Conservation (phyloP, 305 asterid species). For the Withania somnifera region DNA sequence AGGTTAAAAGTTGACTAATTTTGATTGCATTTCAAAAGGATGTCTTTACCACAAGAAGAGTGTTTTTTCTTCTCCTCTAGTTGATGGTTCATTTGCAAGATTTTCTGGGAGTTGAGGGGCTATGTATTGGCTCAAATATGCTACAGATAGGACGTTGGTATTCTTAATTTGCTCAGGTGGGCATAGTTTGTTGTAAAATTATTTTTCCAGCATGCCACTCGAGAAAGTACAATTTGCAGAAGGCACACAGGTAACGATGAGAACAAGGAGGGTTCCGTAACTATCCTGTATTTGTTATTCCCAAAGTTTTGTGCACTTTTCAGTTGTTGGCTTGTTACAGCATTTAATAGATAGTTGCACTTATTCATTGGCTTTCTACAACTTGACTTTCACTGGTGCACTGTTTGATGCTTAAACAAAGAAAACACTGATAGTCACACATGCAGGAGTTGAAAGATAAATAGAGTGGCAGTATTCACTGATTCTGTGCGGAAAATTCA, state of each 20-base stretch:
- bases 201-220: not conserved
- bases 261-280: not conserved
- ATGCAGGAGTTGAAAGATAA: not conserved
- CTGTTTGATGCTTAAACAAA: not conserved
- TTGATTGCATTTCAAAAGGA: not conserved
- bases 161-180: not conserved
- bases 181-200: not conserved
- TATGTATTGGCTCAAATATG: not conserved
- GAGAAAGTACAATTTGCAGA: no score
- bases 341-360: not conserved
- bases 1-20: no score
- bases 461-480: not conserved
- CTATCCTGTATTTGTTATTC: not conserved
- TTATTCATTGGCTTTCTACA: slow-evolving; percentile 1
- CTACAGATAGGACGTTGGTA: not conserved
- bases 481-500: not conserved
- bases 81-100: not conserved
- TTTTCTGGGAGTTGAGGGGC: not conserved
- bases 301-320: not conserved
- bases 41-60: not conserved
- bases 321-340: not conserved
- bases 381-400: slow-evolving; percentile 2
- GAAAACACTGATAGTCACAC: not conserved
- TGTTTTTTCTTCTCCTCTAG: not conserved
- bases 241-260: not conserved